phyloP scores from a whole-genome alignment of 1,139 yeast genomes.

The Pichia sp. region DNA sequence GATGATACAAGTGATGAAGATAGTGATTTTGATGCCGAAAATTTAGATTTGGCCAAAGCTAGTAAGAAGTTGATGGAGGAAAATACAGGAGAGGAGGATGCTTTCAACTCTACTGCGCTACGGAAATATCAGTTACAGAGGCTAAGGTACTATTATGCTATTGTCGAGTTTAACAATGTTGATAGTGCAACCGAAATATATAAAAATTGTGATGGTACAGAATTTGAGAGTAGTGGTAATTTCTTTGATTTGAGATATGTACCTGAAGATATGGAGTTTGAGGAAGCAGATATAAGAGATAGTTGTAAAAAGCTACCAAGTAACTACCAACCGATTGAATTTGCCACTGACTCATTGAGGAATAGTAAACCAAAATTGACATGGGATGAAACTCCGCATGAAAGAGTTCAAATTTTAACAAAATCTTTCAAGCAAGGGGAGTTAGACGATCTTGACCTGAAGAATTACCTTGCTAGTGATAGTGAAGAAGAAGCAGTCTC shows the following conservation, averaged over 20 bases:
- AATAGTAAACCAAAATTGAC: conserved; percentile 90
- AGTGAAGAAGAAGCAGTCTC: conserved; percentile 48
- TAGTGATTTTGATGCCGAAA: conserved; percentile 38
- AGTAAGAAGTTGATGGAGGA: conserved; percentile 56
- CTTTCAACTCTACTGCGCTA: conserved; percentile 61
- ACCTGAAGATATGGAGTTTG: conserved; percentile 87
- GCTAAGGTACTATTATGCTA: conserved; percentile 83
- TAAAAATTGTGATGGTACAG: conserved; percentile 87
- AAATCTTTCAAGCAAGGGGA: conserved; percentile 85
- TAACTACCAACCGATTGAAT: conserved; percentile 73
- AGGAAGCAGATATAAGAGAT: conserved; percentile 62
- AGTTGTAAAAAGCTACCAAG: conserved; percentile 64
- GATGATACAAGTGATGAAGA: conserved; percentile 36
- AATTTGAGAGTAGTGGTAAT: conserved; percentile 93
- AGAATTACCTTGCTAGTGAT: conserved; percentile 90
- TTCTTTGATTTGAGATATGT: conserved; percentile 86
- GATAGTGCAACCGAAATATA: conserved; percentile 70
- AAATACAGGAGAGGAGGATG: conserved; percentile 59
- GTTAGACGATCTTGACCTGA: conserved; percentile 91
- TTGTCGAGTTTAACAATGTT: conserved; percentile 76
- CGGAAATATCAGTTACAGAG: conserved; percentile 65
- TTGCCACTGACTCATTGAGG: conserved; percentile 89
- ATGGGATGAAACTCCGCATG: conserved; percentile 98
- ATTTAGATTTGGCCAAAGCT: conserved; percentile 39
- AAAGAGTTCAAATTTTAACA: conserved; percentile 70